Evolutionary conservation across 2,329 filamentous ascomycete species (phyloP).

Genomic region (Intubia oerlemansii): DNA sequence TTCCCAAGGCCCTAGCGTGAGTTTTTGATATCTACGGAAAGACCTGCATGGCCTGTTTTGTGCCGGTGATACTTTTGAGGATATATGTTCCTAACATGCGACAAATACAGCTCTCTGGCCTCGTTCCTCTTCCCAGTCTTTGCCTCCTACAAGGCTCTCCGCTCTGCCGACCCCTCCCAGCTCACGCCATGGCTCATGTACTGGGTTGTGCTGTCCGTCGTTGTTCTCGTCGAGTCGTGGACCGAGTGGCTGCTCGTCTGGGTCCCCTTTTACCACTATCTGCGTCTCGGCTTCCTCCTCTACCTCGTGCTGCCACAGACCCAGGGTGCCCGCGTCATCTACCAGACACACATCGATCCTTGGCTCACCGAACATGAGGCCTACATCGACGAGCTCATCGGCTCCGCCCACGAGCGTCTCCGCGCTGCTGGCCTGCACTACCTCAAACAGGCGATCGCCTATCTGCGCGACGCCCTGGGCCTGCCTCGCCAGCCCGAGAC

Average conservation of each 20-base stretch:
- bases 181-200: conserved; percentile 98
- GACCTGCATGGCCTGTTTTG: not conserved
- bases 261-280: conserved; percentile 85
- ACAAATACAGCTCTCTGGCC: conserved; percentile 47
- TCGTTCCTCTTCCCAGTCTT: conserved; percentile 91
- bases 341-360: conserved; percentile 68
- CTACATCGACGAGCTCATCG: conserved; percentile 81
- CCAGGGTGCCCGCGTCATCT: conserved; percentile 76
- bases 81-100: not conserved
- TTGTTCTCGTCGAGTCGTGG: conserved; percentile 69
- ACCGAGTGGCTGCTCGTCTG: conserved; percentile 71
- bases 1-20: conserved; percentile 8
- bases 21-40: not conserved
- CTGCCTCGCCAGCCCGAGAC: conserved; percentile 34
- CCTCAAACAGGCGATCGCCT: conserved; percentile 47
- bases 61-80: too few species aligned
- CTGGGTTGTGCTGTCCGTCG: conserved; percentile 79
- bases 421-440: conserved; percentile 59
- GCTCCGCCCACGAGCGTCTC: conserved; percentile 55
- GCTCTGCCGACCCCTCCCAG: conserved; percentile 72
- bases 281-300: conserved; percentile 68
- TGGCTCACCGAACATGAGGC: conserved; percentile 73
- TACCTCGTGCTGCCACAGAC: conserved; percentile 95
- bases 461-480: conserved; percentile 58
- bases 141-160: conserved; percentile 93